phyloP scores from a whole-genome alignment of 257 asterid genomes.

The Galeopsis tetrahit region DNA sequence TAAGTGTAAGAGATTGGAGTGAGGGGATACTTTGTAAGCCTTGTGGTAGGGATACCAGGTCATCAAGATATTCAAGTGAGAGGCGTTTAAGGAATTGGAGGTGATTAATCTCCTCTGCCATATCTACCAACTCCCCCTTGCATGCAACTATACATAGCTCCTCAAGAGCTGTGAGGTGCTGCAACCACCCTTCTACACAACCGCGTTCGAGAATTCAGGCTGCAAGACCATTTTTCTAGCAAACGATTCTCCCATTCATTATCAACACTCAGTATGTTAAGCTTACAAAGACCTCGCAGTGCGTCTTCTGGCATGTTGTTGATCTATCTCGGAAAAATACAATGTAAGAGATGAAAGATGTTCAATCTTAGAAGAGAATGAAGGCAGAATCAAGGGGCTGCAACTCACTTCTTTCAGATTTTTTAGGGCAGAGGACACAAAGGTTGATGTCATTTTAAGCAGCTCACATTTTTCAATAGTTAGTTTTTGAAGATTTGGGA shows the following conservation, averaged over 20 bases:
- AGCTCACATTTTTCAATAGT: neutral
- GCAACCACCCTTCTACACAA: neutral
- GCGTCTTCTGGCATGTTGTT: neutral
- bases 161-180: neutral
- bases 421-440: neutral
- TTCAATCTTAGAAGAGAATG: neutral
- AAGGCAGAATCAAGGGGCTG: neutral
- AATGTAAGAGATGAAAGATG: neutral
- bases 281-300: neutral
- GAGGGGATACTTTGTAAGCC: neutral
- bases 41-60: neutral
- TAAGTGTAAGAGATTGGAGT: conserved; percentile 1
- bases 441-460: neutral
- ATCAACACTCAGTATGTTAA: neutral
- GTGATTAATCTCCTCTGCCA: neutral
- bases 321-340: neutral
- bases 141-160: neutral
- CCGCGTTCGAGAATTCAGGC: neutral
- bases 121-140: neutral
- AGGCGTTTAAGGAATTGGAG: conserved; percentile 2
- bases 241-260: neutral
- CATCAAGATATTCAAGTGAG: neutral
- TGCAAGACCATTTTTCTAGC: neutral
- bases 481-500: conserved; percentile 8
- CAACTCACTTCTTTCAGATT: neutral